Evolutionary conservation across 495 filamentous ascomycete genomes (phyloP).

Genomic region (Eremomyces bilateralis): DNA sequence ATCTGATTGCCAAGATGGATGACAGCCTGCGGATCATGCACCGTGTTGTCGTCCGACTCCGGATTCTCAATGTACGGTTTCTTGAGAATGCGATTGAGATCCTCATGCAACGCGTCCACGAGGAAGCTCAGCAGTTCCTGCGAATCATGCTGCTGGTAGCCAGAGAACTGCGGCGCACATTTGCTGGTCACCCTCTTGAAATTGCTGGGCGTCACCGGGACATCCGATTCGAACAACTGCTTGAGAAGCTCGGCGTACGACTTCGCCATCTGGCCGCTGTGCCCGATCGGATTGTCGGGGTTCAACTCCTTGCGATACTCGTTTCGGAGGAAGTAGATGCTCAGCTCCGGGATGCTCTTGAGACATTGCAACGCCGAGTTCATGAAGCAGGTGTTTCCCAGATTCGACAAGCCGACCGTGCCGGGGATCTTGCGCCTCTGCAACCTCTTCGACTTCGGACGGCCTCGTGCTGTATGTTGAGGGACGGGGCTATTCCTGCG

Average conservation of each 20-base stretch:
- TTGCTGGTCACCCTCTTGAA: conserved; percentile 68
- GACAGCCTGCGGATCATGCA: conserved; percentile 55
- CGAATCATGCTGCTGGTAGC: conserved; percentile 90
- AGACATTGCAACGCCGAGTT: conserved; percentile 92
- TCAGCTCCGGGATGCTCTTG: conserved; percentile 74
- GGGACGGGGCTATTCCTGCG: conserved; percentile 39
- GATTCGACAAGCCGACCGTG: conserved; percentile 61
- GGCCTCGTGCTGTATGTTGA: conserved; percentile 37
- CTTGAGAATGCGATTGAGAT: conserved; percentile 78
- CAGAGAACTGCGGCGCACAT: conserved; percentile 67
- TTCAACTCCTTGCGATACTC: conserved; percentile 64
- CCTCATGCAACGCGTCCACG: conserved; percentile 84
- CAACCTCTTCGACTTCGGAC: no score
- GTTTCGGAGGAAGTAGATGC: conserved; percentile 61
- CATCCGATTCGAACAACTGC: conserved; percentile 42
- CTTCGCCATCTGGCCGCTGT: conserved; percentile 63
- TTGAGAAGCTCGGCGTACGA: conserved; percentile 54
- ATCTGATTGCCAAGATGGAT: conserved; percentile 63
- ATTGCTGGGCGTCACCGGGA: conserved; percentile 44
- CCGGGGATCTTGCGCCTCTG: no score
- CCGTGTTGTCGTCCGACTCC: conserved; percentile 93
- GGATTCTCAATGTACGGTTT: conserved; percentile 97
- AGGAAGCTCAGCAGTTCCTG: conserved; percentile 96
- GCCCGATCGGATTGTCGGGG: conserved; percentile 55
- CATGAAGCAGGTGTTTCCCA: conserved; percentile 98